phyloP scores from a whole-genome alignment of 306 rosid genomes.

The Nissolia schottii region DNA sequence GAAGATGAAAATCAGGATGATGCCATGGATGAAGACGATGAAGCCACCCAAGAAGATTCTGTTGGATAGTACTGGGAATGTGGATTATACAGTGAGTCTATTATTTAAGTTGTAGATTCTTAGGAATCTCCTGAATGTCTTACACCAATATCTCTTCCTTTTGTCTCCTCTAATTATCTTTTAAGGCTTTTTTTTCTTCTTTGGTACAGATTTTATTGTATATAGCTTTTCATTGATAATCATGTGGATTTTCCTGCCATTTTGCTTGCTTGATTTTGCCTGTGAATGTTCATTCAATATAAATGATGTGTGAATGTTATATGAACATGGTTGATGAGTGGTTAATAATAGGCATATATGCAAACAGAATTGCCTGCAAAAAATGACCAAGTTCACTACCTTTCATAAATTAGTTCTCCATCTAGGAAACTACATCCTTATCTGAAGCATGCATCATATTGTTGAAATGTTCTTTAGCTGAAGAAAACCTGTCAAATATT shows the following conservation, averaged over 20 bases:
- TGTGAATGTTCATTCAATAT: background rate
- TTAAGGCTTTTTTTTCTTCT: too few species aligned
- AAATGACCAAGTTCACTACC: background rate
- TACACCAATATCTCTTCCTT: background rate
- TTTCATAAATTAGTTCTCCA: background rate
- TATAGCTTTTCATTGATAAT: background rate
- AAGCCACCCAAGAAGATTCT: slow-evolving; percentile 52
- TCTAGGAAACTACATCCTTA: background rate
- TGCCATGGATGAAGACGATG: slow-evolving; percentile 66
- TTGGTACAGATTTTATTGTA: background rate
- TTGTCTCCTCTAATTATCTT: background rate
- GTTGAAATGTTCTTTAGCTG: too few species aligned
- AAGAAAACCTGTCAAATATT: too few species aligned
- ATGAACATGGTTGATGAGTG: background rate
- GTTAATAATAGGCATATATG: background rate
- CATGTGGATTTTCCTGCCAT: background rate
- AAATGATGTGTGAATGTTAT: background rate
- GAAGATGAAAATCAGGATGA: slow-evolving; percentile 42
- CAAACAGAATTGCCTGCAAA: background rate
- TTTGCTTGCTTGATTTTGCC: background rate
- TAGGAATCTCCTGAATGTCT: slow-evolving; percentile 7
- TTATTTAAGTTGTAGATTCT: slow-evolving; percentile 18
- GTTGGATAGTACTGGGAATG: slow-evolving; percentile 29
- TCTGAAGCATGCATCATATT: background rate
- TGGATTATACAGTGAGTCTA: background rate